These are phyloP conservation scores for Porpolomopsis calyptriformis DNA, from an alignment of 768 basidiomycete species.

Conservation along the genomic window DNA sequence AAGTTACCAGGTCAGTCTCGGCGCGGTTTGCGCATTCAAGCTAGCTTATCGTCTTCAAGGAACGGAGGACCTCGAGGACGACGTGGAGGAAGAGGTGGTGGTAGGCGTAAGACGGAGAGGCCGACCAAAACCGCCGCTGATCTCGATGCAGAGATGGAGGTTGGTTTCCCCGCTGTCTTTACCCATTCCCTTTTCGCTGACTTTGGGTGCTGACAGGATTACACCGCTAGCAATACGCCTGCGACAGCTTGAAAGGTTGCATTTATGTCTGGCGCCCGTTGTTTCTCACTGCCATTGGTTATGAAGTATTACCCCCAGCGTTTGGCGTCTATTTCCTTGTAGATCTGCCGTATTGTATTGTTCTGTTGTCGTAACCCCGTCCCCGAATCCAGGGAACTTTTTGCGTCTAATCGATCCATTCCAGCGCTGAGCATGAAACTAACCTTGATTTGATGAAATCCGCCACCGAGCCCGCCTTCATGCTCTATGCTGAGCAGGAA, in stretches of 20 bases:
- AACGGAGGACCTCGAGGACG: conserved; percentile 30
- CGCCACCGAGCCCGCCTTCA: not conserved
- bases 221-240: conserved; percentile 50
- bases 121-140: conserved; percentile 70
- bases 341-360: conserved; percentile 10
- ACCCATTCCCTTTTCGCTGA: conserved; percentile 1
- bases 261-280: not conserved
- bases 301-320: no score
- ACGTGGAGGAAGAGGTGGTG: conserved; percentile 37
- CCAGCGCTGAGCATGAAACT: no score
- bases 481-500: conserved; percentile 48
- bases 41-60: conserved; percentile 14
- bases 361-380: not conserved
- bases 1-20: conserved; percentile 24
- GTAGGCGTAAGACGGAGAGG: conserved; percentile 45
- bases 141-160: conserved; percentile 98
- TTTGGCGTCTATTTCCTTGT: conserved; percentile 11
- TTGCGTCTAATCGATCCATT: no score
- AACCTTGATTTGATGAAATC: no score
- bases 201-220: conserved; percentile 37
- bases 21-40: not conserved
- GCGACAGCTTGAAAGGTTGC: conserved; percentile 20
- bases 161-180: conserved; percentile 21
- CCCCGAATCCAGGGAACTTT: not conserved
- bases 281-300: no score